Conservation (phyloP, 805 yeast genomes). For the Dipodascopsis uninucleata region DNA sequence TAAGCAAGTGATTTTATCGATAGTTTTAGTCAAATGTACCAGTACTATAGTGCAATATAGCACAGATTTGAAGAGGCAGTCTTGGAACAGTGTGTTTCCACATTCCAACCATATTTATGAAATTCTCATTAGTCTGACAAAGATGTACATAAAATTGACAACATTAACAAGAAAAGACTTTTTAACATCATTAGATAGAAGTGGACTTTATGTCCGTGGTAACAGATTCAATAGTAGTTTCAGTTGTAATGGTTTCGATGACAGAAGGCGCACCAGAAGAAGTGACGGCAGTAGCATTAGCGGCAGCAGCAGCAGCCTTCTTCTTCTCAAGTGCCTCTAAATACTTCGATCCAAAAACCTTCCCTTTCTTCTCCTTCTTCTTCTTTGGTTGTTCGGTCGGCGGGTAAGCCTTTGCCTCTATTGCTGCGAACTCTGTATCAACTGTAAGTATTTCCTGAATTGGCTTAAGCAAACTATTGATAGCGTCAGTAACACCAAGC, state of each 20-base stretch:
- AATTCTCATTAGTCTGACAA: no score
- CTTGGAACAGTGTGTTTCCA: no score
- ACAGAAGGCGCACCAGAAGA: no score
- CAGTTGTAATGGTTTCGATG: conserved; percentile 3
- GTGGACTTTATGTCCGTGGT: conserved; percentile 7
- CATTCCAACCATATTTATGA: no score
- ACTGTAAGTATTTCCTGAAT: conserved; percentile 64
- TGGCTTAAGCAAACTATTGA: conserved; percentile 78
- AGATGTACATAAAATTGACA: no score
- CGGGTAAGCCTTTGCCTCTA: conserved; percentile 80
- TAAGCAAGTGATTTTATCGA: no score
- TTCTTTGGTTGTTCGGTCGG: conserved; percentile 59
- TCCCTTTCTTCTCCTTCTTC: conserved; percentile 65
- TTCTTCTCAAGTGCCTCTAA: conserved; percentile 48
- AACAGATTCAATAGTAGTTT: conserved; percentile 1
- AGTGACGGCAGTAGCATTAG: conserved; percentile 36
- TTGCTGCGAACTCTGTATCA: conserved; percentile 69
- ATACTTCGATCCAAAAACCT: conserved; percentile 84
- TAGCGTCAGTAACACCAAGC: conserved; percentile 82
- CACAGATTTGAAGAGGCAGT: no score
- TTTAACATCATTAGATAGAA: not conserved
- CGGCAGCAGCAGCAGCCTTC: conserved; percentile 30
- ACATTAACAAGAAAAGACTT: not conserved
- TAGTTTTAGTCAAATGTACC: no score
- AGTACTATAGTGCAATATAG: no score